Conservation (phyloP, 495 filamentous ascomycete genomes). For the Bathelium albidoporum region DNA sequence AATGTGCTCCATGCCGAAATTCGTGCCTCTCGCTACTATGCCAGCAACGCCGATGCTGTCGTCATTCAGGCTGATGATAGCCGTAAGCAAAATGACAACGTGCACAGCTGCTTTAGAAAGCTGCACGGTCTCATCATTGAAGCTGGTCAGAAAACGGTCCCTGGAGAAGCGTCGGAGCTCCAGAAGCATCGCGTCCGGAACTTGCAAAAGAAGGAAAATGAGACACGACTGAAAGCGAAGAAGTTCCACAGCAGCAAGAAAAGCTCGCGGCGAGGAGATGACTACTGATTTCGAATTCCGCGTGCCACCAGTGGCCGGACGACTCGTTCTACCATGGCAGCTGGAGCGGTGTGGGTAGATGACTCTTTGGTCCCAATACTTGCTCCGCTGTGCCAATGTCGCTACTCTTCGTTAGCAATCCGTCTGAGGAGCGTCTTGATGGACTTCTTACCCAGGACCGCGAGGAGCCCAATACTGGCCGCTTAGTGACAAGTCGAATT, state of each 20-base stretch:
- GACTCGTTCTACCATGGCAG: slow-evolving; percentile 48
- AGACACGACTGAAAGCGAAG: slow-evolving; percentile 60
- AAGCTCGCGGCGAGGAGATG: slow-evolving; percentile 48
- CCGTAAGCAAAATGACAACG: slow-evolving; percentile 56
- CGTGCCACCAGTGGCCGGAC: neutral
- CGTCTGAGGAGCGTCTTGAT: neutral
- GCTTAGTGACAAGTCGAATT: slow-evolving; percentile 53
- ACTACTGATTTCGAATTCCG: neutral
- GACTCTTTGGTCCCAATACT: slow-evolving; percentile 44
- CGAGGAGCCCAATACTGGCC: slow-evolving; percentile 65
- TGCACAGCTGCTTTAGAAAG: slow-evolving; percentile 52
- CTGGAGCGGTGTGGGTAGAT: slow-evolving; percentile 52
- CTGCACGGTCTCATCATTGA: slow-evolving; percentile 48
- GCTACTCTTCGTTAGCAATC: slow-evolving; percentile 25
- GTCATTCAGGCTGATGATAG: slow-evolving; percentile 59
- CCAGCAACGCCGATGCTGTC: slow-evolving; percentile 49
- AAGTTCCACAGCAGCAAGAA: slow-evolving; percentile 78
- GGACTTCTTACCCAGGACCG: slow-evolving; percentile 45
- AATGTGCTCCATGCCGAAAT: slow-evolving; percentile 54
- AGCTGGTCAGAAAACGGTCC: slow-evolving; percentile 44
- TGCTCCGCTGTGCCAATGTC: slow-evolving; percentile 61
- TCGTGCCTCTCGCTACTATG: slow-evolving; percentile 58
- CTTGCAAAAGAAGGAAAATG: slow-evolving; percentile 62
- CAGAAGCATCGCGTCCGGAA: slow-evolving; percentile 49
- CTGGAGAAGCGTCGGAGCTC: slow-evolving; percentile 53